phyloP scores from a whole-genome alignment of 495 filamentous ascomycete genomes.

The Ramalina intermedia region DNA sequence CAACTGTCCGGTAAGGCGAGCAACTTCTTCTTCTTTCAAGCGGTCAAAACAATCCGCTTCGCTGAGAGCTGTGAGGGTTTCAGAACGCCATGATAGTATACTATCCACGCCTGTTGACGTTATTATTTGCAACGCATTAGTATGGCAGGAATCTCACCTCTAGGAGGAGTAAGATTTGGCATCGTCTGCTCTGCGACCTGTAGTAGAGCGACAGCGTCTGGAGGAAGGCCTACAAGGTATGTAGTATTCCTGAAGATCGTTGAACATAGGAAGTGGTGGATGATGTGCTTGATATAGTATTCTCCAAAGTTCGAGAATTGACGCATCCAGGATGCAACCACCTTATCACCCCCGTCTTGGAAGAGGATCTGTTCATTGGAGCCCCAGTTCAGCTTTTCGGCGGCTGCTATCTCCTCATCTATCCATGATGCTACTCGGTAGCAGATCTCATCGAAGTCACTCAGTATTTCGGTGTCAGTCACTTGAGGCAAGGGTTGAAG shows the following conservation, averaged over 20 bases:
- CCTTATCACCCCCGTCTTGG: neutral
- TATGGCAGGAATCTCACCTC: too few relatives aligned
- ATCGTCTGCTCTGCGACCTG: neutral
- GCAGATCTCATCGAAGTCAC: neutral
- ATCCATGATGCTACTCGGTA: slow-evolving; percentile 6
- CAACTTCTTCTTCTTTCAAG: neutral
- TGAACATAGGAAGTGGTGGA: neutral
- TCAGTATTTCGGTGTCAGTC: neutral
- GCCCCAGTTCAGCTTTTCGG: neutral
- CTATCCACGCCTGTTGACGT: too few relatives aligned
- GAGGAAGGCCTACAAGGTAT: neutral
- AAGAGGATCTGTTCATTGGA: neutral
- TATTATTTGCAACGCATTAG: too few relatives aligned
- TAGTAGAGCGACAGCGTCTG: neutral
- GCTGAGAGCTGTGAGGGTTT: slow-evolving; percentile 9
- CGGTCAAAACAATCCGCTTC: neutral
- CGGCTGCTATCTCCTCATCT: neutral
- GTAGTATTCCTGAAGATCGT: neutral
- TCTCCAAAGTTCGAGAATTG: neutral
- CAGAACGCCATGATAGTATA: slow-evolving; percentile 10
- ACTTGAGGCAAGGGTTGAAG: slow-evolving; percentile 3
- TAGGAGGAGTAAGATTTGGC: slow-evolving; percentile 4
- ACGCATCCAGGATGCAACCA: neutral
- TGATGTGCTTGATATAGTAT: neutral
- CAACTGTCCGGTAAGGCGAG: neutral